Conservation (phyloP, 371 early-diverging fungal species). For the Haplosporangium sp. region DNA sequence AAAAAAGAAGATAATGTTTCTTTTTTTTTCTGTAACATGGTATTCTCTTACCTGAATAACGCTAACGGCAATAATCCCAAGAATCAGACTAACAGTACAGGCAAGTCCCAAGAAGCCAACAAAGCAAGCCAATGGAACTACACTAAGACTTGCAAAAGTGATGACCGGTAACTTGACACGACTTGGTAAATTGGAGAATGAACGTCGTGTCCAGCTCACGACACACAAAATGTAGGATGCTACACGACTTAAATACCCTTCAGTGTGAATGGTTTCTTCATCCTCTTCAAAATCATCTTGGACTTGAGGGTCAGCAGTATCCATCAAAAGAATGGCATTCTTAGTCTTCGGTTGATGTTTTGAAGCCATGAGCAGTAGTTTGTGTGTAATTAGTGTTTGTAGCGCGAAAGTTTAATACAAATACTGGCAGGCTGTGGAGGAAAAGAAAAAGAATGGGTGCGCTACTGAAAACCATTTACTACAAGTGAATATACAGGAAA, state of each 20-base stretch:
- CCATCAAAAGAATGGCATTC: too few species aligned
- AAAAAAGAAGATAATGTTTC: background rate
- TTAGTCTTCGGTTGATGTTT: too few species aligned
- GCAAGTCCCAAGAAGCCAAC: conserved; percentile 29
- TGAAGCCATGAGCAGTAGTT: too few species aligned
- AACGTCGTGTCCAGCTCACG: background rate
- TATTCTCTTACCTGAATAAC: conserved; percentile 27
- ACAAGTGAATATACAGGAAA: too few species aligned
- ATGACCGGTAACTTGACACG: conserved; percentile 15
- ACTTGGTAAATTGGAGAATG: conserved; percentile 8
- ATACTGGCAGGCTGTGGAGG: too few species aligned
- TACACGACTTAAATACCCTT: conserved; percentile 14
- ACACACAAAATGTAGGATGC: conserved; percentile 18
- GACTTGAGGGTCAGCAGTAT: conserved; percentile 4
- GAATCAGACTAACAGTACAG: conserved; percentile 25
- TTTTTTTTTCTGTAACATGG: too few species aligned
- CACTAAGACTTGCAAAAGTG: conserved; percentile 26
- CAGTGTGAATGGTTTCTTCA: conserved; percentile 2
- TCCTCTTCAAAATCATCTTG: conserved; percentile 11
- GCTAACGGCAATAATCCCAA: conserved; percentile 25
- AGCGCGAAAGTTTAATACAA: too few species aligned
- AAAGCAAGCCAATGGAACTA: conserved; percentile 36
- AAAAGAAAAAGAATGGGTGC: too few species aligned
- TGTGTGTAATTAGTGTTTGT: too few species aligned
- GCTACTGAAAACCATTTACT: too few species aligned